Evolutionary conservation across 2,329 filamentous ascomycete genomes (phyloP).

Genomic region (Colletotrichum somersetense): DNA sequence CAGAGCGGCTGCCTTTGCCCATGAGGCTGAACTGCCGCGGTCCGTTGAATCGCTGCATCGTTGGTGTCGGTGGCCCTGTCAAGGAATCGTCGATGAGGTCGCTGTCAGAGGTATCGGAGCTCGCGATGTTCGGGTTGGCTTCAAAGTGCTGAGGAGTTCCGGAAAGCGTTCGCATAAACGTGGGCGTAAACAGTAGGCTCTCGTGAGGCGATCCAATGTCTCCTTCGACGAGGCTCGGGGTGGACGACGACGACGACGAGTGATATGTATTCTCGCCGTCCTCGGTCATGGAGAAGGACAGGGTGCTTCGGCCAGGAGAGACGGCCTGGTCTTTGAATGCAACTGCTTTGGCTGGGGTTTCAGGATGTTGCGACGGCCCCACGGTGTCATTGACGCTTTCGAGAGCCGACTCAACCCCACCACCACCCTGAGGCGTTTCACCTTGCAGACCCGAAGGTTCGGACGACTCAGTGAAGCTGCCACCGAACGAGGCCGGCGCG

Average conservation of each 20-base stretch:
- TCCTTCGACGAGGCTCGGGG: slow-evolving; percentile 44
- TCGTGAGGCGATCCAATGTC: slow-evolving; percentile 43
- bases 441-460: slow-evolving; percentile 31
- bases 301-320: slow-evolving; percentile 19
- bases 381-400: slow-evolving; percentile 26
- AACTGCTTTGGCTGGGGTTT: slow-evolving; percentile 37
- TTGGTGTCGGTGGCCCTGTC: slow-evolving; percentile 29
- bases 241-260: slow-evolving; percentile 43
- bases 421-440: slow-evolving; percentile 39
- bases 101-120: slow-evolving; percentile 37
- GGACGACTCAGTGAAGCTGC: slow-evolving; percentile 35
- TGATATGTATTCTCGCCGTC: slow-evolving; percentile 40
- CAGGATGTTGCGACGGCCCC: slow-evolving; percentile 34
- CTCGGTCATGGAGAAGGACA: slow-evolving; percentile 35
- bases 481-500: slow-evolving; percentile 31
- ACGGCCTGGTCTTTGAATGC: slow-evolving; percentile 13
- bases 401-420: slow-evolving; percentile 30
- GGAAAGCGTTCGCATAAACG: slow-evolving; percentile 38
- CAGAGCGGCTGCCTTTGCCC: slow-evolving; percentile 32
- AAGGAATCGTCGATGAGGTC: slow-evolving; percentile 33
- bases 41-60: slow-evolving; percentile 38
- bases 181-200: slow-evolving; percentile 43
- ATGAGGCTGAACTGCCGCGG: slow-evolving; percentile 36
- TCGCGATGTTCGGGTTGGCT: slow-evolving; percentile 34
- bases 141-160: slow-evolving; percentile 34